Conservation (phyloP, 2,329 filamentous ascomycete genomes). For the Fusarium nanum region DNA sequence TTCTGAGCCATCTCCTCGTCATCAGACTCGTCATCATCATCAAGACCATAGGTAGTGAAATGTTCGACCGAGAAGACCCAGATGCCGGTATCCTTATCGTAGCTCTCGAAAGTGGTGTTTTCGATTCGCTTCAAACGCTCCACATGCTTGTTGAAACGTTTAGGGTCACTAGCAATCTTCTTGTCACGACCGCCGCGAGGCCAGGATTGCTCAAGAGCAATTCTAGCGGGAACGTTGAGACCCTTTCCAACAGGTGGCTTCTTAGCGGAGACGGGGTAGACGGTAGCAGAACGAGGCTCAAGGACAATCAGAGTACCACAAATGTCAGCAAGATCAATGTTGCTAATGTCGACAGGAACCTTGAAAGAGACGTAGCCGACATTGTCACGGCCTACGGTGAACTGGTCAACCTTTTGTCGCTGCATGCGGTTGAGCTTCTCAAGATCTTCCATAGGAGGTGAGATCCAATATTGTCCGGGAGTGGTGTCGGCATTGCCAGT, state of each 20-base stretch:
- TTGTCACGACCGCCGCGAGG: conserved; percentile 74
- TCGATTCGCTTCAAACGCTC: conserved; percentile 81
- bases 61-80: conserved; percentile 97
- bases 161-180: conserved; percentile 65
- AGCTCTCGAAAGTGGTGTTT: conserved; percentile 85
- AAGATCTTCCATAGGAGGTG: conserved; percentile 79
- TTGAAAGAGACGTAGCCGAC: conserved; percentile 87
- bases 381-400: conserved; percentile 84
- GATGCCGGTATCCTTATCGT: conserved; percentile 80
- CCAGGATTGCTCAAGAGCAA: conserved; percentile 93
- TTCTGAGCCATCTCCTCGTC: conserved; percentile 55
- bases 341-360: conserved; percentile 83
- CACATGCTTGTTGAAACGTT: conserved; percentile 82
- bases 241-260: conserved; percentile 90
- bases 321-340: conserved; percentile 82
- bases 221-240: conserved; percentile 89
- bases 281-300: conserved; percentile 82
- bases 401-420: conserved; percentile 77
- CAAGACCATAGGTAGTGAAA: conserved; percentile 94
- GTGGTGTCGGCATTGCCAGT: conserved; percentile 56
- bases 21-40: conserved; percentile 77
- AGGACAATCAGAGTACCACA: conserved; percentile 81
- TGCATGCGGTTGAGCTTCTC: conserved; percentile 83
- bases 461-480: conserved; percentile 88
- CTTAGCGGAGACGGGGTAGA: conserved; percentile 79